Base-by-base conservation (phyloP, 352 stramenopile genomes). In the Pythium phragmitis region DNA sequence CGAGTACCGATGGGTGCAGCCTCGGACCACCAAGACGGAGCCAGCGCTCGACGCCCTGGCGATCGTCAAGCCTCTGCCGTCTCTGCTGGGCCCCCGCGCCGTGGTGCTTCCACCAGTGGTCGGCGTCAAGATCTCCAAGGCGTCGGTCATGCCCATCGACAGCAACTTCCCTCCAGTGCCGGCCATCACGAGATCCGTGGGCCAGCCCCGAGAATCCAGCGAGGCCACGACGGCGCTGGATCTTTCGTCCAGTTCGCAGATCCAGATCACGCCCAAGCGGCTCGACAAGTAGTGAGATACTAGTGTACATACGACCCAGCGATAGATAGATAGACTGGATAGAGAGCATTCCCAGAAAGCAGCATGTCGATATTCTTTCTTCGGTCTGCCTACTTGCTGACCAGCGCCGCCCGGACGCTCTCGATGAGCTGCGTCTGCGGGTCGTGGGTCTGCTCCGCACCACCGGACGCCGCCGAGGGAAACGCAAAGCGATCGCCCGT, bases 401-500 rank as follows among this genome's bases (percentile, higher is more conserved):
- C 42, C 39, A 87, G 55, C 0, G 67, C 61, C 47, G 60, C 62
- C 16, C 76, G 69, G 48, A 89, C 64, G n/a, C 74, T 72, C 57
- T 86, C 69, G 4, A 86, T 65, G 7, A 91, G 68, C 50, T 84
- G 63, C 28, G 87, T 57, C 77, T 79, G 50, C 57, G 74, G 51
- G 47, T 43, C 19, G 16, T n/a, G 19, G 1, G 39, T n/a, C 11
- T 41, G 7, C 8, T 13, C 36, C 1, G 36, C 36, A 41, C 36
- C 36, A 41, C 36, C 13, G 13, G 50, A 51, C 1, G 59, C 60
- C 0, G 42, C 56, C 14, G 69, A 54, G 17, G 81, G 82, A 68
- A 98, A 98, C 43, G 87, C 78, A 73, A 99, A 99, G 14, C 80
- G 65, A 34, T 98, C 80, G 63, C 96, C 96, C 49, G 98, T 99